Percentiles rank a stretch among this genome's conserved stretches.
These are phyloP conservation scores for Apiotrichum gracile DNA, from an alignment of 1,284 basidiomycete species.

Conservation along the genomic window DNA sequence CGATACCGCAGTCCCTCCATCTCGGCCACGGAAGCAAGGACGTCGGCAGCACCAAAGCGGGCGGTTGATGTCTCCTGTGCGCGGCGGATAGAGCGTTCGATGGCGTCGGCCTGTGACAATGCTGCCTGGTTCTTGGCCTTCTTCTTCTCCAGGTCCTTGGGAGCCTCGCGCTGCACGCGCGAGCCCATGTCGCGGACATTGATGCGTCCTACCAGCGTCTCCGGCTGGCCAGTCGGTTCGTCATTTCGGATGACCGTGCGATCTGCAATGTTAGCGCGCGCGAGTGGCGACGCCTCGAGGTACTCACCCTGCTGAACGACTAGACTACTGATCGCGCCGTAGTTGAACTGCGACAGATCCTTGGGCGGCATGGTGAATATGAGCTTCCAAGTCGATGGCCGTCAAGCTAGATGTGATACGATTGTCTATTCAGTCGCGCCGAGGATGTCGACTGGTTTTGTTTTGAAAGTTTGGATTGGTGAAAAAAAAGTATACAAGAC, in stretches of 20 bases:
- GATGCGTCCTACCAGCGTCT: constrained; percentile 85
- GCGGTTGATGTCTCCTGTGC: constrained; percentile 38
- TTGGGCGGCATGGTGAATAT: constrained; percentile 47
- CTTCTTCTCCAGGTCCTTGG: constrained; percentile 93
- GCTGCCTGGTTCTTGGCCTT: constrained; percentile 64
- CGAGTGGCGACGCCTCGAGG: neutral
- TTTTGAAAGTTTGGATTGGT: too few relatives aligned
- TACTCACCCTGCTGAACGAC: constrained; percentile 65
- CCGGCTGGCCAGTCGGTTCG: constrained; percentile 94
- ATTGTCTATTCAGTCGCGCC: too few relatives aligned
- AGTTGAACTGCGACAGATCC: constrained; percentile 82
- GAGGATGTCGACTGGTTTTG: too few relatives aligned
- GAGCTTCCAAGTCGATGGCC: too few relatives aligned
- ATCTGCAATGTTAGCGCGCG: constrained; percentile 30
- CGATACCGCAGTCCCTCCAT: constrained; percentile 89
- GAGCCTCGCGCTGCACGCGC: constrained; percentile 70
- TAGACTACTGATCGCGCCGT: constrained; percentile 79
- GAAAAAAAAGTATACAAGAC: too few relatives aligned
- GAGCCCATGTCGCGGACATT: constrained; percentile 91
- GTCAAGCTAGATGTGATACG: too few relatives aligned
- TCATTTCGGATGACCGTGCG: constrained; percentile 62
- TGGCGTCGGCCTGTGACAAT: constrained; percentile 51
- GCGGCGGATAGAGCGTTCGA: constrained; percentile 45
- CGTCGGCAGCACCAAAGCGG: constrained; percentile 58
- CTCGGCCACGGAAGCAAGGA: constrained; percentile 86